A percentile compares a stretch with the other conserved stretches of the same genome.
These are phyloP conservation scores for Fusarium irregulare DNA, from an alignment of 2,329 filamentous ascomycete genomes.

Conservation along the genomic window DNA sequence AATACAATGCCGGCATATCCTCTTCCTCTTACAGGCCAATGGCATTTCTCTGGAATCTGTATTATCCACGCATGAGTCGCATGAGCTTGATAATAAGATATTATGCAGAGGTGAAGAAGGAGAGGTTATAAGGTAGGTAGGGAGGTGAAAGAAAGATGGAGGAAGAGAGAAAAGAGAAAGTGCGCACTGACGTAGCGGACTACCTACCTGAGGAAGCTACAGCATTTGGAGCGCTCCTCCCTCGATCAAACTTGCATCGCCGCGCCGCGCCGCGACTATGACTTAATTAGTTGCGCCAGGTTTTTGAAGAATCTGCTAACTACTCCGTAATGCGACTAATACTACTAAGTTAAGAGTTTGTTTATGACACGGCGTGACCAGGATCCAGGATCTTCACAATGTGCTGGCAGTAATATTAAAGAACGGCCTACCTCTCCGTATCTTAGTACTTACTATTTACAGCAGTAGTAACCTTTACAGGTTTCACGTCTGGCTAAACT, in stretches of 20 bases:
- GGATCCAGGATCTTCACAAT: constrained; percentile 5
- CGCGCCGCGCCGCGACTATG: constrained; percentile 12
- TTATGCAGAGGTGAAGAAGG: constrained; percentile 6
- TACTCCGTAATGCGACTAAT: constrained; percentile 9
- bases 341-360: not conserved
- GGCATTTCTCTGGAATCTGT: constrained; percentile 29
- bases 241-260: constrained; percentile 15
- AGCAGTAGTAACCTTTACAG: not conserved
- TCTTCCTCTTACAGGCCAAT: constrained; percentile 39
- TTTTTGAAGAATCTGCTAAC: constrained; percentile 14
- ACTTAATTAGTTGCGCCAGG: constrained; percentile 27
- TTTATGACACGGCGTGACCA: not conserved
- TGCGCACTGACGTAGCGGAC: constrained; percentile 26
- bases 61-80: constrained; percentile 17
- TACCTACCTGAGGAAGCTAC: constrained; percentile 1
- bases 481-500: not conserved
- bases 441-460: not conserved
- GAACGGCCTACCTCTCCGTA: not conserved
- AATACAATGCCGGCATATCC: constrained; percentile 38
- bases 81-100: constrained; percentile 1
- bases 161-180: not conserved
- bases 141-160: constrained; percentile 1
- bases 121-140: not conserved
- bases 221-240: constrained; percentile 12
- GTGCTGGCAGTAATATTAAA: not conserved